phyloP scores from a whole-genome alignment of 139 green algal genomes.

The Closterium sp. region DNA sequence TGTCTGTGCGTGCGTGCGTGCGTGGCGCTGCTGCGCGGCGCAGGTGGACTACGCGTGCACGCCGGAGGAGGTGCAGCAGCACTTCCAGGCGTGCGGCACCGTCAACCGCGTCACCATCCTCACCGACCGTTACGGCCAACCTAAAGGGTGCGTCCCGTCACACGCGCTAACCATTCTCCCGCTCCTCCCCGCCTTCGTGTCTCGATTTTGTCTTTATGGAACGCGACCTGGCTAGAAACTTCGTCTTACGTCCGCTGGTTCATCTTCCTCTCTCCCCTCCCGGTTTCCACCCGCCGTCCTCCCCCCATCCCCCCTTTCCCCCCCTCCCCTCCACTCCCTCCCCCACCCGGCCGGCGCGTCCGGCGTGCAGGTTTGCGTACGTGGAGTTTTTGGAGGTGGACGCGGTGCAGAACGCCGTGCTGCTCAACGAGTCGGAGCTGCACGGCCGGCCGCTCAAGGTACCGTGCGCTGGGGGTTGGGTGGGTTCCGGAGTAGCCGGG shows the following conservation, averaged over 20 bases:
- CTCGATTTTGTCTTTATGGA: not conserved
- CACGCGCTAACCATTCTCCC: not conserved
- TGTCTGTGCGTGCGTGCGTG: not conserved
- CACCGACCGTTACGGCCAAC: conserved; percentile 87
- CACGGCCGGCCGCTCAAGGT: conserved; percentile 80
- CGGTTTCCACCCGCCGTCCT: not conserved
- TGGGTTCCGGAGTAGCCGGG: too few relatives aligned
- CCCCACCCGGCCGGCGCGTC: not conserved
- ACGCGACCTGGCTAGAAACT: too few relatives aligned
- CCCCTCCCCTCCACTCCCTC: not conserved
- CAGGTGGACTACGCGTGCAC: conserved; percentile 85
- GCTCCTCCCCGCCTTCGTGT: conserved; percentile 13
- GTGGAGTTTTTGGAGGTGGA: conserved; percentile 96
- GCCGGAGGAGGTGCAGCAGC: conserved; percentile 92
- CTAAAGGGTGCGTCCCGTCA: conserved; percentile 74
- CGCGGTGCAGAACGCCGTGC: conserved; percentile 80
- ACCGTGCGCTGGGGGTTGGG: not conserved
- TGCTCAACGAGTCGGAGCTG: conserved; percentile 81
- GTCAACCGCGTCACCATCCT: conserved; percentile 98
- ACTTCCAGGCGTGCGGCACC: conserved; percentile 88
- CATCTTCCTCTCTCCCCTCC: too few relatives aligned
- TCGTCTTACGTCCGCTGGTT: too few relatives aligned
- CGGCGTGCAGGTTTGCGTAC: conserved; percentile 88
- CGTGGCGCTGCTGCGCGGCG: too few relatives aligned
- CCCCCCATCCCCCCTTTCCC: not conserved